phyloP scores from a whole-genome alignment of 2,329 filamentous ascomycete species.

The Colletotrichum tofieldiae region DNA sequence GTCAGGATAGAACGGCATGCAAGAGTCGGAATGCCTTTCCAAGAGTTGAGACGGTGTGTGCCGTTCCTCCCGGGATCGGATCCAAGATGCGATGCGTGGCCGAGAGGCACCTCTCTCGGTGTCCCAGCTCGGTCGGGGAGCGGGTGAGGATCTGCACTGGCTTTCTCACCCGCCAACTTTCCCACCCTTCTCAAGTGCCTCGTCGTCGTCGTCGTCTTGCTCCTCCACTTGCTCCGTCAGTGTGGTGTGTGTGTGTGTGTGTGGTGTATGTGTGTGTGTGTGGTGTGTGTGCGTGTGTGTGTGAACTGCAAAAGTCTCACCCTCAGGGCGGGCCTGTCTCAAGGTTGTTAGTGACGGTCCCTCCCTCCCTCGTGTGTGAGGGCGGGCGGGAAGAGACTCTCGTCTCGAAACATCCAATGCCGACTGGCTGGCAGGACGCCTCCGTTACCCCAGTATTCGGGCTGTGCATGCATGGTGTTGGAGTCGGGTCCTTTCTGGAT shows the following conservation, averaged over 20 bases:
- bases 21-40: background rate
- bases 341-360: background rate
- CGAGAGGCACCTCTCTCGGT: conserved; percentile 1
- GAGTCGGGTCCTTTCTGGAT: conserved; percentile 14
- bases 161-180: conserved; percentile 20
- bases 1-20: conserved; percentile 11
- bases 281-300: background rate
- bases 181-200: background rate
- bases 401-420: conserved; percentile 18
- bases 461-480: conserved; percentile 38
- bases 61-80: background rate
- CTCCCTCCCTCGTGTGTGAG: background rate
- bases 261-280: background rate
- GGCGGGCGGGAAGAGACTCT: conserved; percentile 8
- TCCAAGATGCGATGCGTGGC: conserved; percentile 7
- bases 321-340: conserved; percentile 2
- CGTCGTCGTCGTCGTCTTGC: background rate
- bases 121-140: conserved; percentile 9
- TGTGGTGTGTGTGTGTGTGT: background rate
- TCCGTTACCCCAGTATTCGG: conserved; percentile 39
- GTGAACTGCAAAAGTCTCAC: conserved; percentile 2
- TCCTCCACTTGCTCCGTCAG: background rate
- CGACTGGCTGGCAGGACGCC: conserved; percentile 18
- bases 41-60: background rate
- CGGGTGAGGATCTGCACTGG: conserved; percentile 31